phyloP scores from a whole-genome alignment of 1,284 basidiomycete species.

The Acaromyces ingoldii region DNA sequence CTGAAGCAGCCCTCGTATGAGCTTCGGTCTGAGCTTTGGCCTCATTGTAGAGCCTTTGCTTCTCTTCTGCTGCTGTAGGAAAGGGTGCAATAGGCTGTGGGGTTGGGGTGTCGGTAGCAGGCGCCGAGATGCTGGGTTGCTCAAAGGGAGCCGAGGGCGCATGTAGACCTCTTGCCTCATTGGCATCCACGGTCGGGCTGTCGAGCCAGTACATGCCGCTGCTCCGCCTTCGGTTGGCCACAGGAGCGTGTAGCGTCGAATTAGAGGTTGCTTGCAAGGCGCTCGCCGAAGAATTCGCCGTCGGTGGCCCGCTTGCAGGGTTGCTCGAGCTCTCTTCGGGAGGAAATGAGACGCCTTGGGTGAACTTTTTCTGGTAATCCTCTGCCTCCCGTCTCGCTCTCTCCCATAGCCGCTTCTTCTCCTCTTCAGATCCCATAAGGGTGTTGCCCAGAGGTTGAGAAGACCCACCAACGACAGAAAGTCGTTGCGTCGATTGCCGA shows the following conservation, averaged over 20 bases:
- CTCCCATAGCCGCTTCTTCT: slow-evolving; percentile 39
- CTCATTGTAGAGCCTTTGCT: slow-evolving; percentile 31
- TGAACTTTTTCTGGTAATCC: slow-evolving; percentile 25
- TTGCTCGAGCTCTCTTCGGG: slow-evolving; percentile 3
- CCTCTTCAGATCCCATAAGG: slow-evolving; percentile 15
- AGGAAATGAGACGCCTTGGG: slow-evolving; percentile 23
- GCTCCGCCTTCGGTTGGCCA: not conserved
- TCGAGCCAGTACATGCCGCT: slow-evolving; percentile 9
- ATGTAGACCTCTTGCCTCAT: slow-evolving; percentile 1
- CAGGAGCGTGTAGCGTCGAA: no score
- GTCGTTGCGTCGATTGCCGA: not conserved
- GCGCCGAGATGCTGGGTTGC: not conserved
- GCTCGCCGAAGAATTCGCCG: no score
- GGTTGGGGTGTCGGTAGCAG: slow-evolving; percentile 3
- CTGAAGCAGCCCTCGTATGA: slow-evolving; percentile 12
- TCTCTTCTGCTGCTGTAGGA: slow-evolving; percentile 37
- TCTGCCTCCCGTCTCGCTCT: slow-evolving; percentile 38
- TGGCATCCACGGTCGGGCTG: not conserved
- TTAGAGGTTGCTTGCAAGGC: no score
- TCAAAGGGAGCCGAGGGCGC: not conserved
- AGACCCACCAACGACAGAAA: not conserved
- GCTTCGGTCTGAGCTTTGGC: slow-evolving; percentile 18
- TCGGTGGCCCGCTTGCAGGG: no score
- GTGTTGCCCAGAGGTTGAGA: not conserved
- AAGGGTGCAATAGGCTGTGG: not conserved